Conservation (phyloP, 1,284 basidiomycete species). For the Pseudozyma sp. region DNA sequence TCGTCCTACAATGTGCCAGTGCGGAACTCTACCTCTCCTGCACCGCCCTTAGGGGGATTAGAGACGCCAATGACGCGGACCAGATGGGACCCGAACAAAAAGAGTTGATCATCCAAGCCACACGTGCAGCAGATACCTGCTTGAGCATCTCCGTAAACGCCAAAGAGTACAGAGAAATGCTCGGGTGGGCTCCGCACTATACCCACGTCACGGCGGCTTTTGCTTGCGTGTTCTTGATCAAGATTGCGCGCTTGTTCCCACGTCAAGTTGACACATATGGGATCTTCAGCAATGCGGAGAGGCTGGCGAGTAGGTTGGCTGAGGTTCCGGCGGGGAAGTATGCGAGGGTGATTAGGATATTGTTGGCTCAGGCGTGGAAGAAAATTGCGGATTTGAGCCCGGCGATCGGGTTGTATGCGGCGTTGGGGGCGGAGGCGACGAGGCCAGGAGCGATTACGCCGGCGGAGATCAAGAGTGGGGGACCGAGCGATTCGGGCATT, state of each 20-base stretch:
- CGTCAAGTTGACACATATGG: constrained; percentile 79
- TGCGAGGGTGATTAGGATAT: constrained; percentile 42
- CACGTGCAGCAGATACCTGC: constrained; percentile 87
- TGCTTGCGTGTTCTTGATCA: constrained; percentile 89
- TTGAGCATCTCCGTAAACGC: constrained; percentile 82
- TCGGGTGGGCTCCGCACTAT: constrained; percentile 89
- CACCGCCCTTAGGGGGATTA: constrained; percentile 81
- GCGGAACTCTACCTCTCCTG: constrained; percentile 94
- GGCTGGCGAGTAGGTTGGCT: constrained; percentile 82
- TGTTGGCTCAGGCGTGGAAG: constrained; percentile 52
- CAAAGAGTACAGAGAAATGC: constrained; percentile 81
- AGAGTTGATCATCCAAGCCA: constrained; percentile 91
- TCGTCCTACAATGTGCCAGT: constrained; percentile 87
- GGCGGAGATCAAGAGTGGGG: constrained; percentile 48
- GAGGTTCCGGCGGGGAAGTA: constrained; percentile 78
- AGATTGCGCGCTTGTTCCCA: constrained; percentile 88
- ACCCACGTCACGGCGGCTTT: constrained; percentile 90
- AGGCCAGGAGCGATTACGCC: constrained; percentile 49
- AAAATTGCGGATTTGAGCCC: constrained; percentile 53
- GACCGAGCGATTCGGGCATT: constrained; percentile 49
- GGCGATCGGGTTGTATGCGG: constrained; percentile 46
- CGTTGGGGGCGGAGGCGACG: constrained; percentile 44
- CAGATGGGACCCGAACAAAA: constrained; percentile 93
- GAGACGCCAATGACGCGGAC: constrained; percentile 79
- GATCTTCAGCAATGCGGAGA: constrained; percentile 83